Evolutionary conservation across 345 rosid genomes (phyloP), one percentile per base, ranked within the genome.

Genomic region (Populus alba): DNA sequence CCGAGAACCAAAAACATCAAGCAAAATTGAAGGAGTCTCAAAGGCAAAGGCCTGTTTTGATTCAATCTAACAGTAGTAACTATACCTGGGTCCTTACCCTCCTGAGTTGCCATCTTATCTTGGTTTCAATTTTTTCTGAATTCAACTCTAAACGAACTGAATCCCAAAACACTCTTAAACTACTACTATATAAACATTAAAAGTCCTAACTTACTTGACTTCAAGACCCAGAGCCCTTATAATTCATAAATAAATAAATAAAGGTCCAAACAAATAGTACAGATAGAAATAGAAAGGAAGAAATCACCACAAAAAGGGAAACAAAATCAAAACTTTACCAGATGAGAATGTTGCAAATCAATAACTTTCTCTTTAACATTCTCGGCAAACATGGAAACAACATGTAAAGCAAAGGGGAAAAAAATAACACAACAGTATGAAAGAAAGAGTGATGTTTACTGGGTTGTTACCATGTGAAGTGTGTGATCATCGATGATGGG

Each of bases 1-100:
- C 82, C 81, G 13, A 86, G 77, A 74, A 71, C 71, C 72, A 86
- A 78, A 79, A 81, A 77, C 74, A 77, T 7, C 73, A 83, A 45
- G 66, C 75, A 70, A 72, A 86, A 31, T 57, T 76, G 83, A 68
- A 86, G 70, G 20, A 81, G 77, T 78, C 80, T 77, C 72, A 83
- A 9, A 8, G 86, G 88, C 66, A 80, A 70, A 51, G 75, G 78
- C 53, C 74, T 79, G 68, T 13, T 67, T 23, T 74, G 82, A 68
- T 66, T 68, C 35, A 74, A 66, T 67, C 78, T 74, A 25, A 79
- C 22, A 27, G 41, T 79, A 15, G 51, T 45, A 45, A 45, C 51
- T 45, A 57, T 22, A 41, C 33, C 47, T 55, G 61, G 62, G 62
- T 79, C 82, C 73, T 79, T 79, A 23, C 74, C 82, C 17, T 73